A percentile compares a stretch with the other conserved stretches of the same genome.
These are phyloP conservation scores for Ceratocystis albifundus DNA, from an alignment of 2,329 filamentous ascomycete genomes.

Conservation along the genomic window DNA sequence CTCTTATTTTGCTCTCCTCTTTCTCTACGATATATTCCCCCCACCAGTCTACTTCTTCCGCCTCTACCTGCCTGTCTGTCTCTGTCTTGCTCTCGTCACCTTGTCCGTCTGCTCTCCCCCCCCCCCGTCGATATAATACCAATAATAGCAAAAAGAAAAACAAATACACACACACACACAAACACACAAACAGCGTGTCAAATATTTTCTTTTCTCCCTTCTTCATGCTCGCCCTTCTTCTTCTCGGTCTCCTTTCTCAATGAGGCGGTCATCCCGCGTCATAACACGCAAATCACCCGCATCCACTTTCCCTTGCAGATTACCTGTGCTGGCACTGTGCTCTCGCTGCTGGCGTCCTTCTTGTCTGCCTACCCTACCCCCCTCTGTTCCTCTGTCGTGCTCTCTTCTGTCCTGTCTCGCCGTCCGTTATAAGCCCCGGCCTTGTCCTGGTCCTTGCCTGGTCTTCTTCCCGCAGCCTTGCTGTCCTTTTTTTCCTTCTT, in stretches of 20 bases:
- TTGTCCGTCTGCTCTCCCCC: background rate
- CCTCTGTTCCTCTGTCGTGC: too few species aligned
- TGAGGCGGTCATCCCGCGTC: background rate
- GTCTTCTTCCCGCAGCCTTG: too few species aligned
- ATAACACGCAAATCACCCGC: constrained; percentile 6
- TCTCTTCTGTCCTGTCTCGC: too few species aligned
- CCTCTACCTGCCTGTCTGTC: background rate
- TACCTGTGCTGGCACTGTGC: too few species aligned
- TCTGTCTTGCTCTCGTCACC: background rate
- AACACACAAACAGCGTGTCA: too few species aligned
- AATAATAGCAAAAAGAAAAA: background rate
- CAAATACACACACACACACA: too few species aligned
- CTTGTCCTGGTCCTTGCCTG: too few species aligned
- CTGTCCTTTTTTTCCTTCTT: too few species aligned
- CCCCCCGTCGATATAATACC: background rate
- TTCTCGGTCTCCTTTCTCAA: background rate
- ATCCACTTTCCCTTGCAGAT: background rate
- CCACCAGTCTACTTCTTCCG: background rate
- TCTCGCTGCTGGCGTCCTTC: too few species aligned
- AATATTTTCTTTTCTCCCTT: background rate
- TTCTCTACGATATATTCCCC: background rate
- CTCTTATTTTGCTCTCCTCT: background rate
- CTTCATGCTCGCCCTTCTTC: background rate
- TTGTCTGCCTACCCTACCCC: too few species aligned
- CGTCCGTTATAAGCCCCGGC: too few species aligned